These are phyloP conservation scores for Candida odintsovae DNA, from an alignment of 805 yeast species.

Conservation along the genomic window DNA sequence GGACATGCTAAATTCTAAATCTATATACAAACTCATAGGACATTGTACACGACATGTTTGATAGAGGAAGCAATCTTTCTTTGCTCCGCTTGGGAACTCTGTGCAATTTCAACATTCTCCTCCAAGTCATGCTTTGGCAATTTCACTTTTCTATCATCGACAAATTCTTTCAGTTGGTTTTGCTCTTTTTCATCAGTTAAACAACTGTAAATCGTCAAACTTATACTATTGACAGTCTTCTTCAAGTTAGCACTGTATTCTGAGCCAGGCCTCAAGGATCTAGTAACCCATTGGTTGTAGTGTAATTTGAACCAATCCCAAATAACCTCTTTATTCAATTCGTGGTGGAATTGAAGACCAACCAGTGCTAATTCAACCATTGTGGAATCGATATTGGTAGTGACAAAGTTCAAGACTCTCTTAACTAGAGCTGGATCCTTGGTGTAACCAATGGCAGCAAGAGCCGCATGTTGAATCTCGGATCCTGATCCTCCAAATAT, in stretches of 20 bases:
- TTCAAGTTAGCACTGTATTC: conserved; percentile 41
- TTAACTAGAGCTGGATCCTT: conserved; percentile 38
- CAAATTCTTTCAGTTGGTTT: conserved; percentile 25
- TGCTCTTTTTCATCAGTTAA: conserved; percentile 26
- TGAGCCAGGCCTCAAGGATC: conserved; percentile 40
- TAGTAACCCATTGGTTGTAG: conserved; percentile 47
- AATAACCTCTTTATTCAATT: conserved; percentile 28
- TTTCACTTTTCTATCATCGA: conserved; percentile 24
- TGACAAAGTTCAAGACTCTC: conserved; percentile 52
- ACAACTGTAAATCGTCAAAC: conserved; percentile 29
- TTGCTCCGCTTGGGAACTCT: conserved; percentile 10
- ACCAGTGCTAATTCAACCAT: conserved; percentile 52
- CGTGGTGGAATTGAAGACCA: conserved; percentile 41
- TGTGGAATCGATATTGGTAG: conserved; percentile 48
- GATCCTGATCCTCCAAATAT: conserved; percentile 18
- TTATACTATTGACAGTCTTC: conserved; percentile 36
- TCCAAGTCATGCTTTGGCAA: conserved; percentile 36
- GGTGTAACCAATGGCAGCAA: conserved; percentile 49
- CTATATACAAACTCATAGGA: background rate
- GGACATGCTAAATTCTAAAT: background rate
- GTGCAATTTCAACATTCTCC: conserved; percentile 14
- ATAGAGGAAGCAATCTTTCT: conserved; percentile 11
- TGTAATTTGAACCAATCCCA: conserved; percentile 56
- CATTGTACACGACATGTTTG: conserved; percentile 3
- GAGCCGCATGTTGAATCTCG: conserved; percentile 50